Conservation (phyloP, 2,329 filamentous ascomycete species). For the Ophidiomyces ophidiicola region DNA sequence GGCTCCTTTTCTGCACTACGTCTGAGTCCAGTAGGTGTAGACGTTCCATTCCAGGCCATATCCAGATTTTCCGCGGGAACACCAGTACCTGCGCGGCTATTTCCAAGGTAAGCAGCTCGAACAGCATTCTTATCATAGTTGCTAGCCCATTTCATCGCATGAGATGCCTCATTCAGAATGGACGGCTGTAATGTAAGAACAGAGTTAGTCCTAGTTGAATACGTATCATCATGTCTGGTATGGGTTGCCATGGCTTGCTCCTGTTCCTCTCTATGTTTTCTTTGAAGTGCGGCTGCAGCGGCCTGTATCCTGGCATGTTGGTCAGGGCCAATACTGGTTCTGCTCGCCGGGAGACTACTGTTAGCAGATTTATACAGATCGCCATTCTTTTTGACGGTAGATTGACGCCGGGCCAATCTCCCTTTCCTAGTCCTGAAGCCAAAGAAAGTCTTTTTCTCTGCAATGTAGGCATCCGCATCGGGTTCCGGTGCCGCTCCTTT, state of each 20-base stretch:
- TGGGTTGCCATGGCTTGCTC: conserved; percentile 41
- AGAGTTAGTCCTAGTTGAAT: conserved; percentile 67
- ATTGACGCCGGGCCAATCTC: conserved; percentile 56
- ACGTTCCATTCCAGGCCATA: conserved; percentile 28
- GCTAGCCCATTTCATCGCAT: conserved; percentile 92
- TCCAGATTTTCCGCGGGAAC: conserved; percentile 36
- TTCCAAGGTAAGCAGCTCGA: conserved; percentile 71
- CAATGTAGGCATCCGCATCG: conserved; percentile 75
- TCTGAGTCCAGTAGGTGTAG: not conserved
- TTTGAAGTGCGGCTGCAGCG: conserved; percentile 72
- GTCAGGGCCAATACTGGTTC: conserved; percentile 74
- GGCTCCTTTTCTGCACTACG: not conserved
- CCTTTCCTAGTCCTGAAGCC: conserved; percentile 64
- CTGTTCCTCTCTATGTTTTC: conserved; percentile 50
- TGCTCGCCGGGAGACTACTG: conserved; percentile 50
- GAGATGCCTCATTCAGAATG: conserved; percentile 74
- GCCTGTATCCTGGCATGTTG: conserved; percentile 89
- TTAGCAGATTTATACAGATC: conserved; percentile 42
- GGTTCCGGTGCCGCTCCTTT: conserved; percentile 82
- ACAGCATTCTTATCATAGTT: conserved; percentile 87
- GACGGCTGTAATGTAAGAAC: conserved; percentile 76
- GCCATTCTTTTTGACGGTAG: conserved; percentile 49
- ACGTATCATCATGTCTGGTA: conserved; percentile 44
- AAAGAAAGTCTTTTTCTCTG: conserved; percentile 90
- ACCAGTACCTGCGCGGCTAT: conserved; percentile 60